Percentiles rank a stretch among this genome's conserved stretches.
Evolutionary conservation across 192 early-diverging fungal genomes (phyloP).

Genomic region (Gigaspora rosea): DNA sequence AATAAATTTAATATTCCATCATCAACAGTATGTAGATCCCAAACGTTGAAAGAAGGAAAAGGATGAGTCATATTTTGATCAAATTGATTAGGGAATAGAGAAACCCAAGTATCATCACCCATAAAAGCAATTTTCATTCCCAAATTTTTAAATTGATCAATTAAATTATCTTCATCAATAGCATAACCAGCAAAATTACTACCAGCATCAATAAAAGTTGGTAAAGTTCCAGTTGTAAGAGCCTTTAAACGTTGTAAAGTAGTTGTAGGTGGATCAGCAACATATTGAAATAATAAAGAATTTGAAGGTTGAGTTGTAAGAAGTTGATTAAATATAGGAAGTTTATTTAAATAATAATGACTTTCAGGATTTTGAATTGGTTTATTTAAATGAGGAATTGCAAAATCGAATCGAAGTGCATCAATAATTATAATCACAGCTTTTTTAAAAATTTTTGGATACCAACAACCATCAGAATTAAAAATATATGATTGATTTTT

Average conservation of each 20-base stretch:
- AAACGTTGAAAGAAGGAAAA: conserved; percentile 74
- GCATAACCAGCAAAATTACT: conserved; percentile 76
- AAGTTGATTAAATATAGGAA: conserved; percentile 54
- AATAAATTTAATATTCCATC: conserved; percentile 68
- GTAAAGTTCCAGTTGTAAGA: conserved; percentile 77
- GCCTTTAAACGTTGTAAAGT: conserved; percentile 83
- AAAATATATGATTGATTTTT: not conserved
- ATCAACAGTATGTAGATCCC: conserved; percentile 94
- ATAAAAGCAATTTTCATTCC: conserved; percentile 68
- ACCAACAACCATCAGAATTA: conserved; percentile 41
- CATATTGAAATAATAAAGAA: conserved; percentile 67
- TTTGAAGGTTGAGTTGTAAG: conserved; percentile 51
- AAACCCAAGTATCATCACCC: conserved; percentile 97
- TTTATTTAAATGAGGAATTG: conserved; percentile 36
- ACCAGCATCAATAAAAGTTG: conserved; percentile 83
- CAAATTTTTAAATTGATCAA: conserved; percentile 44
- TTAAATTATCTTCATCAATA: conserved; percentile 74
- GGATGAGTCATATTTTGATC: conserved; percentile 55
- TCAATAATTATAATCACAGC: conserved; percentile 71
- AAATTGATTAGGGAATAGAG: conserved; percentile 70
- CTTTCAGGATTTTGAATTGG: conserved; percentile 10
- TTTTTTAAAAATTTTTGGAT: conserved; percentile 55
- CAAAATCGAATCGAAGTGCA: conserved; percentile 70
- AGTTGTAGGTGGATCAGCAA: conserved; percentile 82
- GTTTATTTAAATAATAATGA: conserved; percentile 50